Conservation (phyloP, 768 basidiomycete species). For the Naganishia vishniacii region DNA sequence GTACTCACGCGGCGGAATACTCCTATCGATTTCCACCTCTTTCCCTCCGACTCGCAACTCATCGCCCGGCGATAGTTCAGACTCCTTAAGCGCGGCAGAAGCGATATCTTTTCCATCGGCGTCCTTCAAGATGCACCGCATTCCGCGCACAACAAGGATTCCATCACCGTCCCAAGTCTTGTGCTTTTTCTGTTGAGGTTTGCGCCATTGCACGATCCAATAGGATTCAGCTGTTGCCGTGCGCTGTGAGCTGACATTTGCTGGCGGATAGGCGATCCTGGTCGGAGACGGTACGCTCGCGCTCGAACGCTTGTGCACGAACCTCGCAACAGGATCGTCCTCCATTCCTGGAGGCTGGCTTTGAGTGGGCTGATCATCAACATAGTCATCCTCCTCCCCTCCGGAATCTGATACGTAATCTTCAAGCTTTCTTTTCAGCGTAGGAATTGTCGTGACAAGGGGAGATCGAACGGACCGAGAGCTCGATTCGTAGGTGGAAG, state of each 20-base stretch:
- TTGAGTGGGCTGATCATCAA: background rate
- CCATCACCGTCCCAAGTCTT: constrained; percentile 49
- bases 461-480: constrained; percentile 6
- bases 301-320: background rate
- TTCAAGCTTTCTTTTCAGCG: constrained; percentile 11
- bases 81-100: constrained; percentile 25
- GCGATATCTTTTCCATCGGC: constrained; percentile 38
- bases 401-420: constrained; percentile 28
- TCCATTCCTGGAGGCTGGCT: background rate
- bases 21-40: constrained; percentile 30
- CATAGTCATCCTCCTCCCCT: constrained; percentile 22
- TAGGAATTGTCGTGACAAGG: background rate
- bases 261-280: background rate
- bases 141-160: constrained; percentile 37
- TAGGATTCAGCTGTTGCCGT: constrained; percentile 24
- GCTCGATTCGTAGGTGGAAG: background rate
- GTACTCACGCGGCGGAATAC: constrained; percentile 29
- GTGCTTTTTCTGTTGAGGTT: constrained; percentile 23
- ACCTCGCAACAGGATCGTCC: constrained; percentile 23
- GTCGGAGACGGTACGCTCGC: background rate
- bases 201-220: constrained; percentile 32
- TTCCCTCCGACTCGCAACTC: constrained; percentile 40
- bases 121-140: constrained; percentile 36
- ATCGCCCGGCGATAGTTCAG: constrained; percentile 29
- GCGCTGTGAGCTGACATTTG: background rate